Base-by-base conservation (phyloP, 2,329 filamentous ascomycete genomes). In the Catunica adiposa region DNA sequence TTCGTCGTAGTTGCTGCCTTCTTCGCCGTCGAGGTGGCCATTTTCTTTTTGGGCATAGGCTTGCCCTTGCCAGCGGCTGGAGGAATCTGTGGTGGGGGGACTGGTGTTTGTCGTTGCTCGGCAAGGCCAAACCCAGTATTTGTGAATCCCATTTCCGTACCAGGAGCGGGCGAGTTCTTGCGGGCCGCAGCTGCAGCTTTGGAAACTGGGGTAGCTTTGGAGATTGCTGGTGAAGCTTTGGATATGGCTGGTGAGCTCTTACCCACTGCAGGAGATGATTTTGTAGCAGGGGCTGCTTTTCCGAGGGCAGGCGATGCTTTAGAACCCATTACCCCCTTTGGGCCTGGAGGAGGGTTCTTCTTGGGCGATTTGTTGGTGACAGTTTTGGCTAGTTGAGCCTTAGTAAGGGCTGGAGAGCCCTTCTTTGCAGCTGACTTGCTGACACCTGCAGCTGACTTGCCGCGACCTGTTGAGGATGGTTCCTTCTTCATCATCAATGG, bases 1-100 rank as follows among this genome's bases (percentile, higher is more conserved):
- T 37, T 11, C 11, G 54, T 34, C 20, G 54, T 15, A 1, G 37
- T n/a, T n/a, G 59, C 61, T 5, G 60, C n/a, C 23, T 48, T 48
- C 22, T 48, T 56, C n/a, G 62, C 64, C 54, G 69, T 68, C 31
- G 68, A 63, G 50, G 65, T 66, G 53, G 64, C 62, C 14, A 65
- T 62, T 55, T 68, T 68, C 25, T 64, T 62, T 34, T 64, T 62
- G 42, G 62, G 60, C 2, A 50, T 56, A 3, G 61, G 47, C 14
- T 56, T 56, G 5, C 37, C 20, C 25, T 40, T 29, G 26, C 22
- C 47, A 15, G 51, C 54, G 23, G 50, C 51, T 0, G 34, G 29
- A 23, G 57, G 56, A 17, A 55, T 58, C 40, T 55, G 53, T 22
- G 54, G 52, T 29, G 57, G 63, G 61, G 46, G 62, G 57, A 44